These are phyloP conservation scores for Pyrrhoderma lamaoense DNA, from an alignment of 1,284 basidiomycete genomes.

Conservation along the genomic window DNA sequence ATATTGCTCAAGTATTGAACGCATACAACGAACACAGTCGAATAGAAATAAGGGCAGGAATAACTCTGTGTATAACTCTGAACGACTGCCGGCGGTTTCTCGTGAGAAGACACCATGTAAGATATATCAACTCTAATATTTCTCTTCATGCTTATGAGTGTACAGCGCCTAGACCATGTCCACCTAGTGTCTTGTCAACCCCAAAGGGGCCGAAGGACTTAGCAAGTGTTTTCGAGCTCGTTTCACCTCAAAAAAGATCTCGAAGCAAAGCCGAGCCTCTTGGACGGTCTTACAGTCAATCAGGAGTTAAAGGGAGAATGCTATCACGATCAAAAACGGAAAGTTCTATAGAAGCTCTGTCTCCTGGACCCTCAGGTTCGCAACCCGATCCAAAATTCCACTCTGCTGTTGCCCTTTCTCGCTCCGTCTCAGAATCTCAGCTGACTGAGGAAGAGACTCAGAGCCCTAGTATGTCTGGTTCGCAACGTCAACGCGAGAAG, in stretches of 20 bases:
- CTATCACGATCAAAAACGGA: constrained; percentile 46
- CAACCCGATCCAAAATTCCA: constrained; percentile 30
- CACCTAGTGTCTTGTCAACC: constrained; percentile 18
- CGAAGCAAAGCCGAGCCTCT: constrained; percentile 8
- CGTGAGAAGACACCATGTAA: constrained; percentile 5
- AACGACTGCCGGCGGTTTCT: background rate
- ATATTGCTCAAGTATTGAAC: too few relatives aligned
- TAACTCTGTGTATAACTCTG: too few relatives aligned
- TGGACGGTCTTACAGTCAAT: constrained; percentile 1
- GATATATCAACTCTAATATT: background rate
- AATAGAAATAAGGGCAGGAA: too few relatives aligned
- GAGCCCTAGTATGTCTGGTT: constrained; percentile 2
- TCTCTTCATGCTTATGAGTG: background rate
- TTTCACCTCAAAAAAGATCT: constrained; percentile 17
- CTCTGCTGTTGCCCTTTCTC: background rate
- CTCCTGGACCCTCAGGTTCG: constrained; percentile 28
- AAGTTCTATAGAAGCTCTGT: constrained; percentile 36
- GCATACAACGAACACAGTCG: too few relatives aligned
- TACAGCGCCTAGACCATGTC: background rate
- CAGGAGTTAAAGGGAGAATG: constrained; percentile 37
- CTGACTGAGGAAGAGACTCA: constrained; percentile 1
- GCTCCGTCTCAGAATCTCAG: background rate
- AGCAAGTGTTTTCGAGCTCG: constrained; percentile 30
- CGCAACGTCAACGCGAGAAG: constrained; percentile 11
- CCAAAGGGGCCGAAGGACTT: constrained; percentile 28